phyloP scores from a whole-genome alignment of 768 basidiomycete species.

The Amanita inopinata region DNA sequence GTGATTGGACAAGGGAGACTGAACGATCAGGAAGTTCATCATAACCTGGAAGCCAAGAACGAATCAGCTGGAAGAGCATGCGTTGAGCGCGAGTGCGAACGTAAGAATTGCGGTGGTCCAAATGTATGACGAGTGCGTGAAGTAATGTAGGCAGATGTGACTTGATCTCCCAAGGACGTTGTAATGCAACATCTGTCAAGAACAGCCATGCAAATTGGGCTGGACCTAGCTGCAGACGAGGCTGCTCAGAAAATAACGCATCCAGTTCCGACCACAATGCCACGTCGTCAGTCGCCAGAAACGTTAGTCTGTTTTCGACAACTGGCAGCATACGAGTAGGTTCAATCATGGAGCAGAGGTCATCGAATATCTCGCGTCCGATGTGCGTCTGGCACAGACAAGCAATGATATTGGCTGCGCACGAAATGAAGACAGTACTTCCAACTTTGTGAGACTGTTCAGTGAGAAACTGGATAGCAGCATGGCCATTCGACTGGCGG shows the following conservation, averaged over 20 bases:
- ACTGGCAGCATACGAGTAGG: slow-evolving; percentile 77
- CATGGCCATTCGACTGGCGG: slow-evolving; percentile 65
- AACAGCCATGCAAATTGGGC: slow-evolving; percentile 88
- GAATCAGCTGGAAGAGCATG: slow-evolving; percentile 80
- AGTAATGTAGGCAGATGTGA: slow-evolving; percentile 65
- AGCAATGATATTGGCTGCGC: slow-evolving; percentile 74
- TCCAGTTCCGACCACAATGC: slow-evolving; percentile 77
- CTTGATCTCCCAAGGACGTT: slow-evolving; percentile 67
- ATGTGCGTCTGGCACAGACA: slow-evolving; percentile 72
- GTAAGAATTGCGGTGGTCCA: slow-evolving; percentile 67
- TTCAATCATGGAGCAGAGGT: slow-evolving; percentile 77
- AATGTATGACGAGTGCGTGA: slow-evolving; percentile 70
- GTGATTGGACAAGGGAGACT: slow-evolving; percentile 32
- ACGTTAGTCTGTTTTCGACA: slow-evolving; percentile 59
- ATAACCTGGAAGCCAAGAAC: slow-evolving; percentile 74
- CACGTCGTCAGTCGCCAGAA: slow-evolving; percentile 56
- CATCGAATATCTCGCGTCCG: slow-evolving; percentile 67
- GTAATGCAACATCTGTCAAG: slow-evolving; percentile 64
- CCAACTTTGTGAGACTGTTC: slow-evolving; percentile 84
- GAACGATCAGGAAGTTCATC: slow-evolving; percentile 59
- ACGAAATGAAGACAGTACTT: slow-evolving; percentile 65
- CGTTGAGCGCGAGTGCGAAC: slow-evolving; percentile 61
- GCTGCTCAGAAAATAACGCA: slow-evolving; percentile 62
- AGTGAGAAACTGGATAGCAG: slow-evolving; percentile 72
- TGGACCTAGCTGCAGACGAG: slow-evolving; percentile 61